A percentile compares a stretch with the other conserved stretches of the same genome.
These are phyloP conservation scores for Acidomyces sp. DNA, from an alignment of 495 filamentous ascomycete species.

Conservation along the genomic window DNA sequence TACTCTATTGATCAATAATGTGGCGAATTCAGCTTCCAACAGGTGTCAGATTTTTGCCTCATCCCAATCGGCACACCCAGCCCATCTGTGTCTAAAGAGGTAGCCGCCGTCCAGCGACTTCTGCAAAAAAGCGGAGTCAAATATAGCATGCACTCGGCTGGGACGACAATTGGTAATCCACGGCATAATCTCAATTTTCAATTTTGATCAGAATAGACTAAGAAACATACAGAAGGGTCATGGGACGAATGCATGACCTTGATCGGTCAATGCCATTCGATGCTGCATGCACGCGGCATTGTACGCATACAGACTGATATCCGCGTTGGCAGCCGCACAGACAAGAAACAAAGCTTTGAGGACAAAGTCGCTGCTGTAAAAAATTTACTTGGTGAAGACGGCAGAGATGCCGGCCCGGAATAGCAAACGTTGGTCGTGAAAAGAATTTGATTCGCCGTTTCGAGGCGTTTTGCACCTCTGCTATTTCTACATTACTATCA, in stretches of 20 bases:
- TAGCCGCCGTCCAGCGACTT: conserved; percentile 81
- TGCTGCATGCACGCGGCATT: conserved; percentile 71
- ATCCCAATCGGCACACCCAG: conserved; percentile 58
- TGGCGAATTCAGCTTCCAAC: not conserved
- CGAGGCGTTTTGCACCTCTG: too few species aligned
- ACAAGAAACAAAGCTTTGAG: conserved; percentile 52
- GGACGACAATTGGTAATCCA: conserved; percentile 72
- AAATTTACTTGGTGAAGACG: conserved; percentile 38
- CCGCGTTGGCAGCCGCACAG: conserved; percentile 64
- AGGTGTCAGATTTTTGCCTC: conserved; percentile 28
- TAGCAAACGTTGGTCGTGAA: too few species aligned
- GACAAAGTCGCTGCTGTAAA: conserved; percentile 57
- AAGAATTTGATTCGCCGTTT: too few species aligned
- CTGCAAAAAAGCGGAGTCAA: conserved; percentile 64
- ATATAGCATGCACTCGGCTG: conserved; percentile 82
- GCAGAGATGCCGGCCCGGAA: too few species aligned
- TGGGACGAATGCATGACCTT: conserved; percentile 83
- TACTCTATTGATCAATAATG: not conserved
- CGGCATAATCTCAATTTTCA: conserved; percentile 3
- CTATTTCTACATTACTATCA: too few species aligned
- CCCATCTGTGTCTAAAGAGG: conserved; percentile 71
- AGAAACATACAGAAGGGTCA: conserved; percentile 51
- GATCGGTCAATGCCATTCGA: conserved; percentile 78
- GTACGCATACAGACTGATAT: conserved; percentile 82
- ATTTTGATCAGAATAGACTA: not conserved